Evolutionary conservation across 2,329 filamentous ascomycete species (phyloP).

Genomic region (Cladosporium austrohemisphaericum): DNA sequence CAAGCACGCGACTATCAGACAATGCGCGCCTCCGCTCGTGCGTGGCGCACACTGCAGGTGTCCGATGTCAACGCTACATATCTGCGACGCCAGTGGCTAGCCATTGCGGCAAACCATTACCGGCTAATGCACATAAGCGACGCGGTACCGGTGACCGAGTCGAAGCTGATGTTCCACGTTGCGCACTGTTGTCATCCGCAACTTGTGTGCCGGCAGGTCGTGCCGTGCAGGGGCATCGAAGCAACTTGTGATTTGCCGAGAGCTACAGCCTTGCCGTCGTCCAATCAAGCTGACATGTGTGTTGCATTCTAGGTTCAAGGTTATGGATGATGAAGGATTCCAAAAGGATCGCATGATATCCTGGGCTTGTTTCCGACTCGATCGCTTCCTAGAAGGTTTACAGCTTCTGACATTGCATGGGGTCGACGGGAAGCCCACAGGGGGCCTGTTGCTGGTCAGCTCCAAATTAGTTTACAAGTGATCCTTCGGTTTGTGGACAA

Average conservation of each 20-base stretch:
- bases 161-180: too few relatives aligned
- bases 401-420: constrained; percentile 71
- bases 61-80: constrained; percentile 2
- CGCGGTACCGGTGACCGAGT: neutral
- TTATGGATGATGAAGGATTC: constrained; percentile 81
- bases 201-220: too few relatives aligned
- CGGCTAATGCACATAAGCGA: neutral
- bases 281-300: neutral
- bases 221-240: too few relatives aligned
- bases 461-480: constrained; percentile 13
- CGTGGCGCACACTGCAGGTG: constrained; percentile 1
- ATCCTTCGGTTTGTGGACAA: neutral
- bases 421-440: constrained; percentile 57
- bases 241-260: neutral
- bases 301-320: constrained; percentile 60
- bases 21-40: neutral
- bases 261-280: neutral
- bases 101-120: too few relatives aligned
- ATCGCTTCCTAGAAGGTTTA: constrained; percentile 71
- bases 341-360: constrained; percentile 70
- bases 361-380: constrained; percentile 85
- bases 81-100: neutral
- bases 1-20: constrained; percentile 1
- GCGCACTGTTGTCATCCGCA: too few relatives aligned
- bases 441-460: constrained; percentile 67